Base-by-base conservation (phyloP, 768 basidiomycete species). In the Collybiopsis luxurians region DNA sequence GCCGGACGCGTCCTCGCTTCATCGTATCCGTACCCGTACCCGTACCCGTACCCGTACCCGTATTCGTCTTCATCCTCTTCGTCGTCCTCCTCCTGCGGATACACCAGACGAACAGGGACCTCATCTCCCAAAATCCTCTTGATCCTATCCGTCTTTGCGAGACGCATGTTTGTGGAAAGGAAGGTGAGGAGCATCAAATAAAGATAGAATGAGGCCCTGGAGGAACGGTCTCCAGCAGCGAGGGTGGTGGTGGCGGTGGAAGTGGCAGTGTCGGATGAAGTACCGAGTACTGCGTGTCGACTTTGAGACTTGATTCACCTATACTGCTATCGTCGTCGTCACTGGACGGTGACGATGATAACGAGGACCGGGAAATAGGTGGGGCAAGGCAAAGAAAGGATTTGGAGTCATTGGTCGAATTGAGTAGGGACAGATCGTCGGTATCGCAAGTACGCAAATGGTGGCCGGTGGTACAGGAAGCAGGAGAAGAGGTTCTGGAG, bases 131-230 rank as follows among this genome's bases (percentile, higher is more conserved):
- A 75, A 61, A 71, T 84, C 63, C 77, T 80, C 51, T 82, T 75
- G 49, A 90, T 71, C 30, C 81, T 74, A 48, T 86, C 85, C 76
- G 89, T 82, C 68, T 87, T 89, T 61, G 74, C 71, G 46, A 80
- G 76, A 23, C 83, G 77, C 15, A 75, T 47, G 43, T 67, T 64
- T 19, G 67, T 71, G 3, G 75, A 62, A 76, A 1, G 78, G 72
- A 36, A 81, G 73, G 23, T 62, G n/a, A n/a, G n/a, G n/a, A n/a
- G n/a, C n/a, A n/a, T n/a, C n/a, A n/a, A n/a, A n/a, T 26, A 61
- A 55, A 47, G 56, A 39, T 56, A 52, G 59, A 43, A 40, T 23
- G 31, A 53, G 11, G 24, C 61, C 52, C 19, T 43, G 60, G 47
- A 58, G 62, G 51, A 39, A 24, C 26, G 17, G 17, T 62, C 31